Conservation (phyloP, 257 asterid species). For the Ehretia macrophylla region DNA sequence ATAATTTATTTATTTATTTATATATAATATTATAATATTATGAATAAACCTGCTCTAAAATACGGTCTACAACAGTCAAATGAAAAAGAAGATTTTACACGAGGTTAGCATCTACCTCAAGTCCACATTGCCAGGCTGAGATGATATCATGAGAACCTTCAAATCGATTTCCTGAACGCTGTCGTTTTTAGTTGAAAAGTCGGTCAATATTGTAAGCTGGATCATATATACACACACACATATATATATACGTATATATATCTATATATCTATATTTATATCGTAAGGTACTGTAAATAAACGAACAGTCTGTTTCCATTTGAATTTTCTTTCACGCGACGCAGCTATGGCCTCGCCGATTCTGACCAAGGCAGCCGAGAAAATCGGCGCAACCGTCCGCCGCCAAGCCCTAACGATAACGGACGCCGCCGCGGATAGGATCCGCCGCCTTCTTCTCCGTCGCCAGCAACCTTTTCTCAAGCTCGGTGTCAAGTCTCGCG, state of each 20-base stretch:
- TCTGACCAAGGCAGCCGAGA: slow-evolving; percentile 20
- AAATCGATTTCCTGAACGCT: no score
- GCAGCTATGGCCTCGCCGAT: slow-evolving; percentile 17
- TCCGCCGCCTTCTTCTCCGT: slow-evolving; percentile 2
- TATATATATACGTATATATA: no score
- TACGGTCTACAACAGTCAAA: no score
- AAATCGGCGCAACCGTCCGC: slow-evolving; percentile 17
- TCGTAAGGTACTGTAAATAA: no score
- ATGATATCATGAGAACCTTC: no score
- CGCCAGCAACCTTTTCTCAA: slow-evolving; percentile 1
- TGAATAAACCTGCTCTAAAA: no score
- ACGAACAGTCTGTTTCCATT: background rate
- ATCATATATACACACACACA: no score
- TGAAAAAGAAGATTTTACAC: no score
- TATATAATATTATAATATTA: no score
- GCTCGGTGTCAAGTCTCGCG: slow-evolving; percentile 3
- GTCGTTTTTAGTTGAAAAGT: background rate
- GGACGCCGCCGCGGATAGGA: slow-evolving; percentile 9
- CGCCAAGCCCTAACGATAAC: slow-evolving; percentile 16
- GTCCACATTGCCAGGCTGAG: background rate
- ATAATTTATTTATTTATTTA: no score
- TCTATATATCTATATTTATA: no score
- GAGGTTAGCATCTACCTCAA: background rate
- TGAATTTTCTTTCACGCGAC: background rate
- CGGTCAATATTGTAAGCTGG: background rate